Evolutionary conservation across 352 stramenopile genomes (phyloP), one percentile per base, ranked within the genome.

Genomic region (Phytophthora sp.): DNA sequence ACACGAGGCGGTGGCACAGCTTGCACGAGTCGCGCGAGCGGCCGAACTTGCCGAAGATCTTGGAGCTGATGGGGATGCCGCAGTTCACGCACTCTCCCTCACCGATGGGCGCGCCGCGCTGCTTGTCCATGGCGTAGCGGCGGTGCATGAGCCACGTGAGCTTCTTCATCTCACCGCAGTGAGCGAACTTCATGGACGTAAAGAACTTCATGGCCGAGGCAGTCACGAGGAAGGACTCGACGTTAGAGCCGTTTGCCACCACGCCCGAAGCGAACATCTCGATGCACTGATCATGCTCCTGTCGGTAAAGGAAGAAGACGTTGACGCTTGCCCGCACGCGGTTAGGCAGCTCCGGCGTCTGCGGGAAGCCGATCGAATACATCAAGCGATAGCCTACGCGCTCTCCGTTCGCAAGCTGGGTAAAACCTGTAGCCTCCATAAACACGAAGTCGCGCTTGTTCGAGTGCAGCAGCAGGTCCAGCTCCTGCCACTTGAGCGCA

Each of bases 91-190:
- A 78, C n/a, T 69, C 54, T 13, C 65, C 65, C 43, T 78, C 55
- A 18, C 23, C 54, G 27, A 69, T 32, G 12, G 58, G 58, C 0
- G 71, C 60, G 12, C 58, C 66, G 3, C 49, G 58, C 17, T 69
- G 56, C 54, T 76, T 76, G 52, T 74, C 54, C 32, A 54, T 24
- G 1, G 49, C 50, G 45, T 66, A 69, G 8, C 53, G 54, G 18
- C 64, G 51, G 41, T 76, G 62, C 56, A 79, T 74, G 46, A 79
- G 59, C 70, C 70, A 79, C 48, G 70, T 63, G 31, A 79, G 59
- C 43, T 79, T 79, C 46, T 74, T 73, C 70, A 79, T 76, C 46
- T 79, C 61, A 17, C 65, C 70, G 42, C 66, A 75, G 30, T 79
- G 61, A 0, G 57, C 70, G 30, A 67, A 76, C 41, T 67, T 72